phyloP scores from a whole-genome alignment of 2,329 filamentous ascomycete genomes.

The Penicillium sp. region DNA sequence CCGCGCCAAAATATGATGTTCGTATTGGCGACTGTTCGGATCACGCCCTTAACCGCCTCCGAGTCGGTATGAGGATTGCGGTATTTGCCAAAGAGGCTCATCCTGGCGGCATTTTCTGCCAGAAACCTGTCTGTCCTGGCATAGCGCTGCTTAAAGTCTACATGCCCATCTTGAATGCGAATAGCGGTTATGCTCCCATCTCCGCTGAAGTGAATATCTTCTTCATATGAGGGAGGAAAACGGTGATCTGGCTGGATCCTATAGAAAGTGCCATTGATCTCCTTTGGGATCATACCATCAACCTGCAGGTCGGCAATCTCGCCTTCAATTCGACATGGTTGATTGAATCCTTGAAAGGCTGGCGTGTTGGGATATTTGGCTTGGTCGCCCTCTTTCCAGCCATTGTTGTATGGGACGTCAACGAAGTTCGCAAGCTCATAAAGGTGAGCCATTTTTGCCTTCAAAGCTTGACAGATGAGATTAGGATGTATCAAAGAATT shows the following conservation, averaged over 20 bases:
- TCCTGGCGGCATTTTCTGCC: conserved; percentile 43
- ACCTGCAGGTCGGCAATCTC: background rate
- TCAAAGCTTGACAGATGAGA: no score
- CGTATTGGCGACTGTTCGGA: background rate
- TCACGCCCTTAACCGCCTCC: background rate
- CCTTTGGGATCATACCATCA: conserved; percentile 31
- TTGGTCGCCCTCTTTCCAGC: background rate
- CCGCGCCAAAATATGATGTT: background rate
- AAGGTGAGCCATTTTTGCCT: background rate
- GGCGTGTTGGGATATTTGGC: background rate
- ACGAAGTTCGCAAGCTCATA: background rate
- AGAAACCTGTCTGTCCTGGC: conserved; percentile 49
- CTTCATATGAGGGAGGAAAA: background rate
- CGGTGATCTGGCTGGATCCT: conserved; percentile 49
- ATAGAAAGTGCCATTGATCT: conserved; percentile 52
- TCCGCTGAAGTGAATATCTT: conserved; percentile 44
- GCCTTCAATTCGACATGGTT: background rate
- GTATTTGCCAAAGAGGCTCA: conserved; percentile 58
- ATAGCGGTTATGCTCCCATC: conserved; percentile 51
- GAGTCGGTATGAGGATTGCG: conserved; percentile 57
- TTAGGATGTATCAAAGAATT: no score
- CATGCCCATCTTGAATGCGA: conserved; percentile 47
- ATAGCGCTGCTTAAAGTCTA: conserved; percentile 49
- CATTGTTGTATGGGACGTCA: background rate
- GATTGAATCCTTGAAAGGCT: background rate